These are phyloP conservation scores for Exophiala xenobiotica DNA, from an alignment of 2,329 filamentous ascomycete species.

Conservation along the genomic window DNA sequence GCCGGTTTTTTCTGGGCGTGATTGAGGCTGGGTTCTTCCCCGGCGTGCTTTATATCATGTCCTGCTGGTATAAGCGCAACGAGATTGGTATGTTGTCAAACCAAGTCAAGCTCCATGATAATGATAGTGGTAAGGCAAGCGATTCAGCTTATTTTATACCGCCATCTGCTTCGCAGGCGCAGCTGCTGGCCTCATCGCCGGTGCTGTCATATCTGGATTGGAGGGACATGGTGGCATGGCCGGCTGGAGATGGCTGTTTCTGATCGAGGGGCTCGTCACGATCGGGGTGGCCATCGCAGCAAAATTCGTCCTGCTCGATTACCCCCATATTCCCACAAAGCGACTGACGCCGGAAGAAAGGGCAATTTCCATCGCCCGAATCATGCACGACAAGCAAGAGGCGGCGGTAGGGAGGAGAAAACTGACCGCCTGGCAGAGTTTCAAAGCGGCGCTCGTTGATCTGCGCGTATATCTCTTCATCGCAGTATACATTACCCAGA, in stretches of 20 bases:
- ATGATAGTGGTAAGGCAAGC: conserved; percentile 36
- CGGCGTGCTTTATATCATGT: conserved; percentile 57
- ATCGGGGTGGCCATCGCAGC: conserved; percentile 40
- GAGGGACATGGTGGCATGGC: conserved; percentile 47
- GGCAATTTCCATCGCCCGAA: conserved; percentile 29
- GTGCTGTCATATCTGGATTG: conserved; percentile 58
- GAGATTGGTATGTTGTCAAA: conserved; percentile 55
- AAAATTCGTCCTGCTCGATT: conserved; percentile 50
- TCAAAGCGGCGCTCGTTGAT: conserved; percentile 33
- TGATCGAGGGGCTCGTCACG: conserved; percentile 54
- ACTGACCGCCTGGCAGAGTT: conserved; percentile 29
- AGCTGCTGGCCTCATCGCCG: conserved; percentile 58
- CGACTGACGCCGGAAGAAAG: conserved; percentile 44
- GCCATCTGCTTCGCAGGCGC: conserved; percentile 62
- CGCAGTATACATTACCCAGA: conserved; percentile 33
- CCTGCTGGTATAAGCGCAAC: conserved; percentile 61
- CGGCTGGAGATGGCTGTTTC: conserved; percentile 65
- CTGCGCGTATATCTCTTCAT: conserved; percentile 21
- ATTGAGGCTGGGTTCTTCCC: conserved; percentile 56
- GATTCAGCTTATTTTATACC: conserved; percentile 58
- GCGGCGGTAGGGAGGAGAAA: conserved; percentile 18
- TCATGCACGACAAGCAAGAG: conserved; percentile 34
- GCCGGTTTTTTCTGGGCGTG: conserved; percentile 52
- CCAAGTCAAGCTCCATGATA: conserved; percentile 53
- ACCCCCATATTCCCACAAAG: conserved; percentile 46